Base-by-base conservation (phyloP, 768 basidiomycete genomes). In the Lactarius psammicola region DNA sequence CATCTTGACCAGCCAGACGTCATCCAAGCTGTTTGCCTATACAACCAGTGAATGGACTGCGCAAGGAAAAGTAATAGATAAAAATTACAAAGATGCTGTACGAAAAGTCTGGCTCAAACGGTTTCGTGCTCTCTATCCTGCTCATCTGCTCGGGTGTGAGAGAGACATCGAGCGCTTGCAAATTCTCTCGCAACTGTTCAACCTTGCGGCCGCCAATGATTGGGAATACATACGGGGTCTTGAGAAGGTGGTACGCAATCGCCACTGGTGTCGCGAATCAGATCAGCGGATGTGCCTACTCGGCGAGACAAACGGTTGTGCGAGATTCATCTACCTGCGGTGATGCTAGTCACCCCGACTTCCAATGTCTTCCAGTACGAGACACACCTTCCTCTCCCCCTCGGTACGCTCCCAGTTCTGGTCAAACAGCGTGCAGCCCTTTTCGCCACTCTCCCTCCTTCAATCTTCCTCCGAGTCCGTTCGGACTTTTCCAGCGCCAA, bases 231-330 rank as follows among this genome's bases (percentile, higher is more conserved):
- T 78, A 83, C 0, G 81, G 79, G 4, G 81, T 76, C 72, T 85
- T 86, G 51, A 84, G 81, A 74, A 85, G 75, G 11, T 85, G 74
- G 64, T 51, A 85, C 17, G 83, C 82, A 63, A 86, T 81, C 7
- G 83, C 82, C 6, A 84, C 82, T 81, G 6, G 56, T 54, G 30
- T 49, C 49, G 13, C 13, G 15, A 26, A 26, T 51, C 49, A 6
- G 13, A 26, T 53, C 65, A 49, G 13, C 18, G 46, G 7, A 33
- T 13, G 15, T 30, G 17, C 26, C 36, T 15, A 28, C 55, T 17
- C 5, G 44, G 44, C 23, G 44, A 3, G 4, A 38, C 18, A 54
- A 17, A n/a, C 2, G 5, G 13, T 54, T 3, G 59, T 34, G 10
- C 38, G 31, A 53, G 18, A 66, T 6, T 13, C 17, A 58, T 76